These are phyloP conservation scores for Dysphania ambrosioides DNA, from an alignment of 148 eudicot genomes.

Conservation along the genomic window DNA sequence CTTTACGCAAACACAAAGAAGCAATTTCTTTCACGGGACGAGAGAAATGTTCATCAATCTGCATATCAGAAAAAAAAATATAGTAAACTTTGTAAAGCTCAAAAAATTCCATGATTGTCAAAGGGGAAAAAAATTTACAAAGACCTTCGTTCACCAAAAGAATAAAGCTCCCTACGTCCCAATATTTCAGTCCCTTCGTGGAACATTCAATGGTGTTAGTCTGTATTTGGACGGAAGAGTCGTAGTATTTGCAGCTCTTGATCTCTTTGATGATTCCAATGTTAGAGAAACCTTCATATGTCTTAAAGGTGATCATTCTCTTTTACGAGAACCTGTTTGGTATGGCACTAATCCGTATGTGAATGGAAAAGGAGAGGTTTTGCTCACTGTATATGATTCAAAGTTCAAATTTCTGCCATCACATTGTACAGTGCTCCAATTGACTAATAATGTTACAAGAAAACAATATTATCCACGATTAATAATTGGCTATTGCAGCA, in stretches of 20 bases:
- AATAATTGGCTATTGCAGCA: neutral
- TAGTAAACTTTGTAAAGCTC: constrained; percentile 16
- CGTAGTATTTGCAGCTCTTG: no score
- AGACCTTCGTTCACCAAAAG: constrained; percentile 10
- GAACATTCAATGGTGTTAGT: neutral
- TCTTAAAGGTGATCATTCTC: no score
- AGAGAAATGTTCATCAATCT: constrained; percentile 96
- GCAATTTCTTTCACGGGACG: constrained; percentile 93
- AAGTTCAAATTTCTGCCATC: neutral
- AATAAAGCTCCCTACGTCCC: neutral
- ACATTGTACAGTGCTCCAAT: neutral
- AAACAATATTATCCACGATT: no score
- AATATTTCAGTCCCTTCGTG: neutral
- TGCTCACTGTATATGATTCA: neutral
- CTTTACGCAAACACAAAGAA: constrained; percentile 75
- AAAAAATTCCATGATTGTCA: neutral
- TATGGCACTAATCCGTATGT: no score
- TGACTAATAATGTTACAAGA: neutral
- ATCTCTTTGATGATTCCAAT: no score
- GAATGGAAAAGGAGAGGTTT: neutral
- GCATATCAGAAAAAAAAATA: constrained; percentile 34
- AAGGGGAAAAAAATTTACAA: constrained; percentile 9
- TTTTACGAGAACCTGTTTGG: no score
- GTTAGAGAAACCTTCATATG: no score
- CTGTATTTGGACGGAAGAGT: no score